A percentile compares a stretch with the other conserved stretches of the same genome.
phyloP scores from a whole-genome alignment of 1,284 basidiomycete species.

The Austropuccinia psidii region DNA sequence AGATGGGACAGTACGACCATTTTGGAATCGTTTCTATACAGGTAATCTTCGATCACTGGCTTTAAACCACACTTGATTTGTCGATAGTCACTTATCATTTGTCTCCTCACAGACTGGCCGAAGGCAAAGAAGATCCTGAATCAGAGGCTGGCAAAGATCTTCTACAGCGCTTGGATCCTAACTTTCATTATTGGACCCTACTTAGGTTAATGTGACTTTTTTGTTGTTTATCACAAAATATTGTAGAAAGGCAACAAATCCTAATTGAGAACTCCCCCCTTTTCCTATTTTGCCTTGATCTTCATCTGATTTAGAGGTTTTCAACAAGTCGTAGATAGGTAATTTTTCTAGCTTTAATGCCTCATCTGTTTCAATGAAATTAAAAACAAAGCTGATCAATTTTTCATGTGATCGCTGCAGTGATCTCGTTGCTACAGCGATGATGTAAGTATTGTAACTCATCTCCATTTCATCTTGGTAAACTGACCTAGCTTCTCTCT shows the following conservation, averaged over 20 bases:
- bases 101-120: not conserved
- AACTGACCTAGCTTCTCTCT: not conserved
- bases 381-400: no score
- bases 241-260: no score
- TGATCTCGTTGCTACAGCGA: constrained; percentile 12
- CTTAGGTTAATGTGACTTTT: not conserved
- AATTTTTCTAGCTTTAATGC: no score
- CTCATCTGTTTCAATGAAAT: no score
- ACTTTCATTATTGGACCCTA: constrained; percentile 10
- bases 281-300: not conserved
- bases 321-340: not conserved
- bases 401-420: not conserved
- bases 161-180: not conserved
- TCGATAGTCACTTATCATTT: not conserved
- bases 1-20: constrained; percentile 25
- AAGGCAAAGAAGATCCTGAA: constrained; percentile 25
- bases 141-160: constrained; percentile 6
- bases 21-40: constrained; percentile 27
- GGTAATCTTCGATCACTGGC: not conserved
- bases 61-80: not conserved
- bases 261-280: no score
- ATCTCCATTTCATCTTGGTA: not conserved
- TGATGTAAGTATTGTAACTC: not conserved
- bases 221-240: no score
- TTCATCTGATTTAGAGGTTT: not conserved